These are phyloP conservation scores for Talaromyces adpressus DNA, from an alignment of 495 filamentous ascomycete species.

Conservation along the genomic window DNA sequence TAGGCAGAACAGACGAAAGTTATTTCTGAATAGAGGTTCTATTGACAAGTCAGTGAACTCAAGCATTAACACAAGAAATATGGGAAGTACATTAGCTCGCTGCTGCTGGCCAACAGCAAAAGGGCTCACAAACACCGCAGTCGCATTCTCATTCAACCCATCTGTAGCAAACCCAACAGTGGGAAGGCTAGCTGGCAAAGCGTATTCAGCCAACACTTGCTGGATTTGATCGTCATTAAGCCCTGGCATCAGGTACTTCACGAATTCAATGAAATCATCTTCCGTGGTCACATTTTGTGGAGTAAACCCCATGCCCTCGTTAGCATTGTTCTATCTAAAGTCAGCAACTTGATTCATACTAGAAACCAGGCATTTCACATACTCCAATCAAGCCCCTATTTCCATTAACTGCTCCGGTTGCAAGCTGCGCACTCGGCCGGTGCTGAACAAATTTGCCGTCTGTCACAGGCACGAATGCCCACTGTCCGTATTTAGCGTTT, in stretches of 20 bases:
- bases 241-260: slow-evolving; percentile 40
- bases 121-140: slow-evolving; percentile 35
- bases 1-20: slow-evolving; percentile 56
- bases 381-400: slow-evolving; percentile 42
- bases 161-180: slow-evolving; percentile 33
- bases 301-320: slow-evolving; percentile 47
- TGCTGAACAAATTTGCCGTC: slow-evolving; percentile 52
- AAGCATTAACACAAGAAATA: not conserved
- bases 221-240: slow-evolving; percentile 40
- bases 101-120: slow-evolving; percentile 47
- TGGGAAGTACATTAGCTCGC: slow-evolving; percentile 17
- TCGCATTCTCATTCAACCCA: slow-evolving; percentile 39
- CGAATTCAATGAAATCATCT: slow-evolving; percentile 32
- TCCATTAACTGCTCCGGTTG: slow-evolving; percentile 44
- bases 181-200: slow-evolving; percentile 18
- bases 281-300: slow-evolving; percentile 44
- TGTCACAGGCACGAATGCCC: slow-evolving; percentile 57
- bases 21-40: slow-evolving; percentile 55
- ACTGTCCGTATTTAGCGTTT: slow-evolving; percentile 39
- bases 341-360: not conserved
- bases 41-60: not conserved
- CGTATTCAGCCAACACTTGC: slow-evolving; percentile 38
- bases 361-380: slow-evolving; percentile 3
- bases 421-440: slow-evolving; percentile 45
- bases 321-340: slow-evolving; percentile 36